Evolutionary conservation across 1,139 yeast species (phyloP), one percentile per base, ranked within the genome.

Genomic region (Hansenula sp.): DNA sequence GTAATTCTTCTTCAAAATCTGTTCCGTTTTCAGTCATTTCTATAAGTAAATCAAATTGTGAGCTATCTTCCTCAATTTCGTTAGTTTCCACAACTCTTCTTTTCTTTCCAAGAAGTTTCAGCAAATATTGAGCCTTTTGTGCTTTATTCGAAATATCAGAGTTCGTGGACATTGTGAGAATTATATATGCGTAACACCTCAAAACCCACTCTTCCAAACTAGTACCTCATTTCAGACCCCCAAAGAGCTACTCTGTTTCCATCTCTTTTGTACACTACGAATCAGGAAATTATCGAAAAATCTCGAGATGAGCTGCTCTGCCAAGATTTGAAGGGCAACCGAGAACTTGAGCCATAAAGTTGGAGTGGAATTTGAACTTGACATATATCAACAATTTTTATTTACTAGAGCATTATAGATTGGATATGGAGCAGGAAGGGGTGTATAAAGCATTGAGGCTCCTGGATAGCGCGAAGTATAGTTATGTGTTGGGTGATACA

Each of bases 71-170:
- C n/a, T 44, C 40, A 3, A 52, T 33, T 14, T 48, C 53, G 14
- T 38, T 45, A 25, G 50, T 57, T 5, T 45, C 40, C 6, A 51
- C 37, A 1, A 40, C 40, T 39, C 64, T n/a, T n/a, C n/a, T 48
- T 35, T 50, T 57, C 20, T 56, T 47, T 1, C 66, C 66, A n/a
- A 62, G 43, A 4, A 67, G 44, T 2, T 45, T 44, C 8, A 45
- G 40, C 34, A 46, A 41, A 9, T 42, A 30, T n/a, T 33, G 29
- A 2, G 35, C 25, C n/a, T 25, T 33, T n/a, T 33, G 29, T 1
- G 35, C 25, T 18, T 25, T 33, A 3, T 48, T 45, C 4, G 34
- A 9, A 13, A 38, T 25, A 19, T 44, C 45, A 27, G 46, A 22
- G 45, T 3, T 47, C 31, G 20, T 42, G 17, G 29, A 44, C 34